phyloP scores from a whole-genome alignment of 73 alveolate species.

The Tetrahymena malaccensis region DNA sequence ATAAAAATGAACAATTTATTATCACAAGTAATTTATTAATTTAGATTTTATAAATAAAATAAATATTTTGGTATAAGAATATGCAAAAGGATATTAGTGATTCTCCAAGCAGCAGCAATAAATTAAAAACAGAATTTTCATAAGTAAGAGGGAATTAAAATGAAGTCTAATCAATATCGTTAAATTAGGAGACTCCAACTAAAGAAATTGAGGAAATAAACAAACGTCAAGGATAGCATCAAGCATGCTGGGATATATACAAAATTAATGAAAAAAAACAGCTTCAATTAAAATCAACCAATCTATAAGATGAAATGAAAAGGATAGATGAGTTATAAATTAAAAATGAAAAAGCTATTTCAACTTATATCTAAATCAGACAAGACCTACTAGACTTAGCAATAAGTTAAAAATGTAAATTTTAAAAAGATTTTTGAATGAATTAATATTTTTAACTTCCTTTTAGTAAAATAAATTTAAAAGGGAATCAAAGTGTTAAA shows the following conservation, averaged over 20 bases:
- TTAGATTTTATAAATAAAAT: neutral
- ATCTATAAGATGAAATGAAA: neutral
- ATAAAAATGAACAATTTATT: neutral
- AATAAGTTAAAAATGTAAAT: neutral
- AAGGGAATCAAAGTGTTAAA: neutral
- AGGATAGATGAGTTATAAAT: neutral
- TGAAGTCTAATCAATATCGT: neutral
- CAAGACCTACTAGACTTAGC: neutral
- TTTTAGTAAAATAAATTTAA: neutral
- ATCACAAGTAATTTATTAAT: neutral
- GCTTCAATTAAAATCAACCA: neutral
- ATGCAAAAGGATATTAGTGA: neutral
- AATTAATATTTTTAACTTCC: too few species aligned
- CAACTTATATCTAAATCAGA: neutral
- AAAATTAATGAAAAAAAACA: neutral
- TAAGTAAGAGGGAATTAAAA: neutral
- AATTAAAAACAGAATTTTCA: neutral
- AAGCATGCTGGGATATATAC: neutral
- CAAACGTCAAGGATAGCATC: neutral
- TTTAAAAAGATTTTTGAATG: neutral
- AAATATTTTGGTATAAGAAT: neutral
- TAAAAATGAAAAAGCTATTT: neutral
- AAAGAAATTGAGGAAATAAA: neutral
- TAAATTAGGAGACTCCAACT: neutral
- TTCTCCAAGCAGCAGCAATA: neutral